Evolutionary conservation across 2,329 filamentous ascomycete genomes (phyloP).

Genomic region (Cryphonectria carpinicola): DNA sequence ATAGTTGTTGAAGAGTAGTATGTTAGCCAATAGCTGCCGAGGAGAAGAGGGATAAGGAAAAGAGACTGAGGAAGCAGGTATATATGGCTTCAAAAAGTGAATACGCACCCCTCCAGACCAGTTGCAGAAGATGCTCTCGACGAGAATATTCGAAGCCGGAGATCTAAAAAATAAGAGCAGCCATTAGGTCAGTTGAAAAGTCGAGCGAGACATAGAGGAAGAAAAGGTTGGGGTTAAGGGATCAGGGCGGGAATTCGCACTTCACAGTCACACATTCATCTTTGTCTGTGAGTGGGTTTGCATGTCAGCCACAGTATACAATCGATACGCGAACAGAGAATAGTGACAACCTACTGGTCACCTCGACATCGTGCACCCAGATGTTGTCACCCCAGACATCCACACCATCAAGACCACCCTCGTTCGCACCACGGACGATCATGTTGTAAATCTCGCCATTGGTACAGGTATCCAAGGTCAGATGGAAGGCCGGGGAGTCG

Average conservation of each 20-base stretch:
- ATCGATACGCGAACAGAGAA: neutral
- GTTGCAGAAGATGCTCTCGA: conserved; percentile 64
- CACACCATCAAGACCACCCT: conserved; percentile 58
- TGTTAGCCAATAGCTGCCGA: neutral
- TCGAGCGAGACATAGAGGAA: neutral
- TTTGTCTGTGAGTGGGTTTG: conserved; percentile 44
- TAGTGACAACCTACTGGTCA: conserved; percentile 45
- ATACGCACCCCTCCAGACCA: conserved; percentile 51
- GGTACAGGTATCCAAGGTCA: conserved; percentile 49
- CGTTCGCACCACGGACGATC: conserved; percentile 51
- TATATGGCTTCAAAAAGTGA: neutral
- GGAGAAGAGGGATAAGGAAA: neutral
- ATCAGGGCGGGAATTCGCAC: conserved; percentile 21
- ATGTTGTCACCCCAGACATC: conserved; percentile 59
- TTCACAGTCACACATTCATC: conserved; percentile 52
- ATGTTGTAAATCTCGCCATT: conserved; percentile 58
- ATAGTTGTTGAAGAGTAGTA: neutral
- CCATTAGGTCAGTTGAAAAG: neutral
- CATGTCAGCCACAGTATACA: conserved; percentile 1
- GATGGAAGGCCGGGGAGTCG: conserved; percentile 53
- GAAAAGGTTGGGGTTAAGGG: too few relatives aligned
- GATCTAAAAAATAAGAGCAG: conserved; percentile 29
- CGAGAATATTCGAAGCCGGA: conserved; percentile 55
- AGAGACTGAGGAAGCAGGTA: neutral
- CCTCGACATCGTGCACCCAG: conserved; percentile 61